Evolutionary conservation across 2,329 filamentous ascomycete genomes (phyloP).

Genomic region (Sporothrix phasma): DNA sequence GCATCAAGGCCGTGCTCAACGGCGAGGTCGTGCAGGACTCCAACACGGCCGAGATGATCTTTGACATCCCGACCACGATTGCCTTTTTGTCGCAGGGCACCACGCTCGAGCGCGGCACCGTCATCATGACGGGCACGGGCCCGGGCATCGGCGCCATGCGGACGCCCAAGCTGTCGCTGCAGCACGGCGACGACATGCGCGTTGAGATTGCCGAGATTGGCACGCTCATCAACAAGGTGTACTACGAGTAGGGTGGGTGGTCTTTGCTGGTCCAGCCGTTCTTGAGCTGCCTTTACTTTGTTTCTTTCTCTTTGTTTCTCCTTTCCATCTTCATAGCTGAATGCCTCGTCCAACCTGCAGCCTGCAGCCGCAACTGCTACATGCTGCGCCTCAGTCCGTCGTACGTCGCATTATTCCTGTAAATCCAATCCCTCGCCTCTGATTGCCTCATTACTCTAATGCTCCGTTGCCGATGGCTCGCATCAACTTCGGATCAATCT

Average conservation of each 20-base stretch:
- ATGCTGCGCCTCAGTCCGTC: no score
- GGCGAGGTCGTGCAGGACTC: slow-evolving; percentile 30
- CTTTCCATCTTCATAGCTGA: background rate
- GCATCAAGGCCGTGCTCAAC: slow-evolving; percentile 28
- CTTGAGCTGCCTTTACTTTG: background rate
- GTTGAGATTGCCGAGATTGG: slow-evolving; percentile 31
- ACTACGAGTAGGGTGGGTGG: slow-evolving; percentile 25
- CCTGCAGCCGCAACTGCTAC: no score
- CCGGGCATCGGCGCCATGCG: slow-evolving; percentile 34
- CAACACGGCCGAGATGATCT: slow-evolving; percentile 30
- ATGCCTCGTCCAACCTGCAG: background rate
- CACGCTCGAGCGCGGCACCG: slow-evolving; percentile 29
- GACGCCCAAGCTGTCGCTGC: slow-evolving; percentile 23
- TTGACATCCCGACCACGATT: slow-evolving; percentile 28
- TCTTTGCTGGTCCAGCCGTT: background rate
- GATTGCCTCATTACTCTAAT: no score
- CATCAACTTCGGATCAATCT: background rate
- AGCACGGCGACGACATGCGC: slow-evolving; percentile 24
- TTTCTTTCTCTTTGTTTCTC: background rate
- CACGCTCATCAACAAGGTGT: slow-evolving; percentile 29
- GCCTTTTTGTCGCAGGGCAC: slow-evolving; percentile 30
- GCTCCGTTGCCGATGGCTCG: background rate
- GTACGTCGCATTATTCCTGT: no score
- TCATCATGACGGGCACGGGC: slow-evolving; percentile 34
- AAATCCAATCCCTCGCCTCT: no score